Percentiles rank a stretch among this genome's conserved stretches.
phyloP scores from a whole-genome alignment of 768 basidiomycete genomes.

The Nevesoporus exiguus region DNA sequence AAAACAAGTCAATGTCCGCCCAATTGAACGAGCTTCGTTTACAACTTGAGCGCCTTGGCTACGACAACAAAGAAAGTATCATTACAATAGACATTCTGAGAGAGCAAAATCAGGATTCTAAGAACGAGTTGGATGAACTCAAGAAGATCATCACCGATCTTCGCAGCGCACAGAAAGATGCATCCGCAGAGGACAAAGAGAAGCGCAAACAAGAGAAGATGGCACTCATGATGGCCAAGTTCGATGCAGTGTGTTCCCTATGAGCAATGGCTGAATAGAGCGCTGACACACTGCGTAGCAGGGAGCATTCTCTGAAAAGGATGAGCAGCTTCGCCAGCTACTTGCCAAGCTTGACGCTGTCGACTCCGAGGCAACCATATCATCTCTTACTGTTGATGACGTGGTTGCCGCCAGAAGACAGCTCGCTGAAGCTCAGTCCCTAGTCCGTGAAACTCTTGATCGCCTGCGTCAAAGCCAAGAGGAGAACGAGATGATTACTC shows the following conservation, averaged over 20 bases:
- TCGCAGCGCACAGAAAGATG: slow-evolving; percentile 78
- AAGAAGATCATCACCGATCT: slow-evolving; percentile 74
- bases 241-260: slow-evolving; percentile 72
- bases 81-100: slow-evolving; percentile 94
- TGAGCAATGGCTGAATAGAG: background rate
- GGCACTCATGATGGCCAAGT: slow-evolving; percentile 99
- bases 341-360: slow-evolving; percentile 81
- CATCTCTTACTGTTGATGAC: slow-evolving; percentile 69
- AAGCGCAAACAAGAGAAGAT: slow-evolving; percentile 99
- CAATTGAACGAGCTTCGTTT: slow-evolving; percentile 91
- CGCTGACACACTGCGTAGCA: slow-evolving; percentile 46
- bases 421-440: slow-evolving; percentile 81
- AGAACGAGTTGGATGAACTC: slow-evolving; percentile 86
- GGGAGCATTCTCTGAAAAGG: slow-evolving; percentile 94
- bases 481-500: slow-evolving; percentile 81
- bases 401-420: slow-evolving; percentile 81
- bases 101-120: slow-evolving; percentile 88
- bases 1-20: slow-evolving; percentile 91
- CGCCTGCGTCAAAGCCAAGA: slow-evolving; percentile 86
- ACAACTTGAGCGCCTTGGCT: slow-evolving; percentile 87
- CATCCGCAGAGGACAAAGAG: slow-evolving; percentile 94
- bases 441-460: slow-evolving; percentile 87
- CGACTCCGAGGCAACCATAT: slow-evolving; percentile 54
- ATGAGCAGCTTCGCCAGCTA: slow-evolving; percentile 84
- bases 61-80: slow-evolving; percentile 91